Conservation (phyloP, 1,284 basidiomycete species). For the Trametes versicolor region DNA sequence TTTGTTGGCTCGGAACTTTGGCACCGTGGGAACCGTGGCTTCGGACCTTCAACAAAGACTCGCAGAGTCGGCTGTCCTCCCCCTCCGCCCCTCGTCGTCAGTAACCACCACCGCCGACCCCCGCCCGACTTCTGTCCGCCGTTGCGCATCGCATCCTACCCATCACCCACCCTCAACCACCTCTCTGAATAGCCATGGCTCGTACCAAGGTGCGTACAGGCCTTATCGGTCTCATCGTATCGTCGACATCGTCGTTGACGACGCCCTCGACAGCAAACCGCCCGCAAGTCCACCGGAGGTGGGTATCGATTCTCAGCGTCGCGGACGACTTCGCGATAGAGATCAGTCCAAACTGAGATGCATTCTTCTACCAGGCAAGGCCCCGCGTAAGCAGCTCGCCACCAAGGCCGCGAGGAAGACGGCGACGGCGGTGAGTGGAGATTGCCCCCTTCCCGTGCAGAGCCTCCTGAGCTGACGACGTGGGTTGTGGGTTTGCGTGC, state of each 20-base stretch:
- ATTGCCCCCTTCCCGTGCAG: constrained; percentile 26
- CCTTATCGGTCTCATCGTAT: constrained; percentile 33
- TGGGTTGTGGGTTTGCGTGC: constrained; percentile 39
- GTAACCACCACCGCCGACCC: constrained; percentile 52
- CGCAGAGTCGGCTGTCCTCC: constrained; percentile 36
- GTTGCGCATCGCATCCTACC: constrained; percentile 31
- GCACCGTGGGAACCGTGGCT: constrained; percentile 44
- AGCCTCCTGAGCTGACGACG: constrained; percentile 32
- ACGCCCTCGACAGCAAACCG: constrained; percentile 70
- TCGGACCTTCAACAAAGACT: constrained; percentile 44
- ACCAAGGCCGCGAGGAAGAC: constrained; percentile 92
- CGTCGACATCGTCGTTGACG: constrained; percentile 45
- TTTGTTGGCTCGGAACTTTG: constrained; percentile 40
- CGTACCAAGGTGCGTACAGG: constrained; percentile 72
- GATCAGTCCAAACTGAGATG: constrained; percentile 27
- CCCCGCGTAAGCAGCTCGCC: constrained; percentile 90
- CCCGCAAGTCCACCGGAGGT: constrained; percentile 88
- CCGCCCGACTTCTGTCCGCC: constrained; percentile 40
- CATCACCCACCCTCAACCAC: constrained; percentile 42
- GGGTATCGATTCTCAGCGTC: constrained; percentile 38
- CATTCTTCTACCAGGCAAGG: constrained; percentile 66
- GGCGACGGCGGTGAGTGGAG: constrained; percentile 65
- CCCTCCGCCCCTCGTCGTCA: constrained; percentile 41
- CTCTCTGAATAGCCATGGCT: constrained; percentile 59
- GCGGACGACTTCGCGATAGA: constrained; percentile 32